Evolutionary conservation across 345 rosid genomes (phyloP), one percentile per base, ranked within the genome.

Genomic region (Ceriops decandra): DNA sequence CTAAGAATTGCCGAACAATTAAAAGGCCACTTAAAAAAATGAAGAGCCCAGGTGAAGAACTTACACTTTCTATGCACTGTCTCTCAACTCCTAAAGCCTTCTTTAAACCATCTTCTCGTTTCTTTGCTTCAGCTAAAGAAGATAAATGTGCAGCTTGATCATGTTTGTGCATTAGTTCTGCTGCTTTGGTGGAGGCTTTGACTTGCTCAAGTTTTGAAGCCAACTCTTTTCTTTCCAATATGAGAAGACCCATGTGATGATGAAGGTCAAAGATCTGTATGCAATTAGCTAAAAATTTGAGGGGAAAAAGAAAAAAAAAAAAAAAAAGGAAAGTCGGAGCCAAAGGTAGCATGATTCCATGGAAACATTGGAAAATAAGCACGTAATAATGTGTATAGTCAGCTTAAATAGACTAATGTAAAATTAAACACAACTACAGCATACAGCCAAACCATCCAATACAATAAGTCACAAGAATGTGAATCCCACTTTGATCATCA

Each of bases 201-300:
- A 84, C 66, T 73, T 87, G 88, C 72, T 92, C 98, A 8, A 81
- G 77, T 65, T 82, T 87, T 26, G 86, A 71, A 58, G 73, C 51
- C 67, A 87, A 70, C 75, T 95, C 88, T 72, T 91, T 88, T 59
- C 82, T 88, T 71, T 90, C 98, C 86, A 90, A 51, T 57, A 90
- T 69, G 57, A 95, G 85, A 74, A 95, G 93, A 63, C 98, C 98
- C 98, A 95, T 91, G 57, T 88, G 93, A 79, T 95, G 95, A 81
- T 87, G 98, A 76, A 87, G 88, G 64, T 91, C 98, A 86, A 80
- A 90, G 64, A 90, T 80, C 98, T 93, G 52, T 71, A 83, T 38
- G 54, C 61, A 60, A 67, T 70, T 33, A 59, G 28, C 59, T 4
- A 56, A 56, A 56, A 24, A 27, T 56, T 24, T 24, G 28, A 56